A percentile compares a stretch with the other conserved stretches of the same genome.
These are phyloP conservation scores for Clarireedia hainanense DNA, from an alignment of 2,329 filamentous ascomycete species.

Conservation along the genomic window DNA sequence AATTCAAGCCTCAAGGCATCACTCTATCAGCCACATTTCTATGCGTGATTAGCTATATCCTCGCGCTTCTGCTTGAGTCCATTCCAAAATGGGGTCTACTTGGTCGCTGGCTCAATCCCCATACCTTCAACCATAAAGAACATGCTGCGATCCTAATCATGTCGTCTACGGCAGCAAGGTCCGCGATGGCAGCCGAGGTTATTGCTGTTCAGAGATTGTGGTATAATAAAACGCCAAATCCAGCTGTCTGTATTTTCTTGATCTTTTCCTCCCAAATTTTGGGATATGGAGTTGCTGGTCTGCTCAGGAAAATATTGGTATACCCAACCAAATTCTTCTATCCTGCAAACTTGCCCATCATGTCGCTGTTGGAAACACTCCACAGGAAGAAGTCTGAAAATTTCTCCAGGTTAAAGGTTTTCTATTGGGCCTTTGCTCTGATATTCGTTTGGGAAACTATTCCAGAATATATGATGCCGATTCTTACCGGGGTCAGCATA, in stretches of 20 bases:
- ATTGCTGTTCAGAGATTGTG: slow-evolving; percentile 56
- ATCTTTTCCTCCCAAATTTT: slow-evolving; percentile 54
- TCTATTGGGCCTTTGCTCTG: slow-evolving; percentile 31
- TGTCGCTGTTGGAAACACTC: slow-evolving; percentile 32
- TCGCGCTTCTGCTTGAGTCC: slow-evolving; percentile 29
- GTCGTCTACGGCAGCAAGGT: slow-evolving; percentile 46
- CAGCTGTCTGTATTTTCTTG: slow-evolving; percentile 39
- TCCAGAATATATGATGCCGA: slow-evolving; percentile 7
- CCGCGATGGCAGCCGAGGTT: slow-evolving; percentile 64
- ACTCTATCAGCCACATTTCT: slow-evolving; percentile 35
- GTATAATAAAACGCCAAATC: slow-evolving; percentile 37
- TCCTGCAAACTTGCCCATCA: slow-evolving; percentile 47
- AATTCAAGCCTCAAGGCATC: slow-evolving; percentile 40
- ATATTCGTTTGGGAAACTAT: slow-evolving; percentile 7
- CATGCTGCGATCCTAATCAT: slow-evolving; percentile 59
- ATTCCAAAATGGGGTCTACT: slow-evolving; percentile 29
- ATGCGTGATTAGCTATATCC: slow-evolving; percentile 36
- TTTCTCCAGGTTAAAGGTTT: slow-evolving; percentile 30
- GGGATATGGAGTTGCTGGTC: slow-evolving; percentile 55
- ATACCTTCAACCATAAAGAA: slow-evolving; percentile 62
- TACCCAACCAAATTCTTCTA: slow-evolving; percentile 56
- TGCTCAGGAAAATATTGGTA: slow-evolving; percentile 50
- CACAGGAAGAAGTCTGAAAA: slow-evolving; percentile 32
- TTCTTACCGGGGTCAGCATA: slow-evolving; percentile 43
- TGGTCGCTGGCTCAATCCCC: slow-evolving; percentile 51